Evolutionary conservation across 108 stramenopile genomes (phyloP).

Genomic region (Phaeodactylum tricornutum): DNA sequence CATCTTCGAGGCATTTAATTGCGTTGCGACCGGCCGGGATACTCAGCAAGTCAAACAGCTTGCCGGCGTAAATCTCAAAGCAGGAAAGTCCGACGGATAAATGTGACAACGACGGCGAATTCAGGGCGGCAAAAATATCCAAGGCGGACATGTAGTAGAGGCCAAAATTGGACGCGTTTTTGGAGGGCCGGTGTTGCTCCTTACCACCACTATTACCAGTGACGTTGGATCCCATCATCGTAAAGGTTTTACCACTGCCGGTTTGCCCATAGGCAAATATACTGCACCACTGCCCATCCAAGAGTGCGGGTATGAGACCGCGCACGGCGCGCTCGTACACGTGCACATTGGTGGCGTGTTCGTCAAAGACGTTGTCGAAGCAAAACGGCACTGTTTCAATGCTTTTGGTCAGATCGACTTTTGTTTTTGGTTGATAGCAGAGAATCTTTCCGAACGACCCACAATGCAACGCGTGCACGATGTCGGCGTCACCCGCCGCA

Average conservation of each 20-base stretch:
- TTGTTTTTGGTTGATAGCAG: slow-evolving; percentile 93
- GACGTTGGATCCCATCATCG: slow-evolving; percentile 90
- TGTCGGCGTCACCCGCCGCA: slow-evolving; percentile 62
- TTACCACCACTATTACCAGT: slow-evolving; percentile 65
- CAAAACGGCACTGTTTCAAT: slow-evolving; percentile 88
- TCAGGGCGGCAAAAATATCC: slow-evolving; percentile 78
- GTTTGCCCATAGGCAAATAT: slow-evolving; percentile 94
- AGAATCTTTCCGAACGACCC: slow-evolving; percentile 62
- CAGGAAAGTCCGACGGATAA: slow-evolving; percentile 73
- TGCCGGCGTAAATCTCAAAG: slow-evolving; percentile 98
- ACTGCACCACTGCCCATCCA: slow-evolving; percentile 80
- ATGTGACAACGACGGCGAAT: slow-evolving; percentile 41
- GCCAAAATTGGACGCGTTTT: slow-evolving; percentile 57
- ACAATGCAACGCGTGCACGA: slow-evolving; percentile 70
- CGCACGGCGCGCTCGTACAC: slow-evolving; percentile 78
- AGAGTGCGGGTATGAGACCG: slow-evolving; percentile 81
- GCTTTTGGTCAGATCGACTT: slow-evolving; percentile 96
- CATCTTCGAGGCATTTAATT: slow-evolving; percentile 92
- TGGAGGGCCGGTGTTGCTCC: slow-evolving; percentile 19
- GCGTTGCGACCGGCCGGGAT: slow-evolving; percentile 50
- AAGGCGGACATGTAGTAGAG: slow-evolving; percentile 85
- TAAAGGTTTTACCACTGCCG: slow-evolving; percentile 90
- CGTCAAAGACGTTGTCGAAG: slow-evolving; percentile 92
- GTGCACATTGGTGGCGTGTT: slow-evolving; percentile 50
- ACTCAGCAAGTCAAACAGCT: slow-evolving; percentile 92